Percentiles rank a stretch among this genome's conserved stretches.
Evolutionary conservation across 177 flowering plant species (phyloP).

Genomic region (Vitis hybrid): DNA sequence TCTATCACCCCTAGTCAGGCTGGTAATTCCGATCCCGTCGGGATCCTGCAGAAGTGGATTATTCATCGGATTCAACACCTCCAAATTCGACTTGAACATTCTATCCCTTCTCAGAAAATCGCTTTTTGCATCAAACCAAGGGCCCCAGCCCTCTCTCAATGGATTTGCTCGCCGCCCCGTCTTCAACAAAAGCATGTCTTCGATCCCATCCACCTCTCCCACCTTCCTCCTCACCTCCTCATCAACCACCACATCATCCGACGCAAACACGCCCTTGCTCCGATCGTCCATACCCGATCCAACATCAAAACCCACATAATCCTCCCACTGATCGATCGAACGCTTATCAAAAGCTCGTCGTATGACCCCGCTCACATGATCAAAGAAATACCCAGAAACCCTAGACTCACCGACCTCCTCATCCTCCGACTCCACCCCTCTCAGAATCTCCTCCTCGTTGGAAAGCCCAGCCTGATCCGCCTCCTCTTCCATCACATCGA

Average conservation of each 20-base stretch:
- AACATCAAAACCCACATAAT: constrained; percentile 35
- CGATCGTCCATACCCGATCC: constrained; percentile 29
- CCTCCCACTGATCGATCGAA: constrained; percentile 71
- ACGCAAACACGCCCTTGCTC: constrained; percentile 57
- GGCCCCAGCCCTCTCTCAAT: constrained; percentile 90
- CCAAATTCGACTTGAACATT: constrained; percentile 86
- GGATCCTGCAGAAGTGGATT: constrained; percentile 93
- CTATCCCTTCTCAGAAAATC: constrained; percentile 77
- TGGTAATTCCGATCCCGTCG: constrained; percentile 65
- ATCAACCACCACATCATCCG: constrained; percentile 84
- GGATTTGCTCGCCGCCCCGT: constrained; percentile 36
- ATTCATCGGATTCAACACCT: constrained; percentile 76
- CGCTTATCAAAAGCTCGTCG: constrained; percentile 56
- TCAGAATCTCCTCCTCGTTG: constrained; percentile 29
- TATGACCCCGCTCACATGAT: constrained; percentile 56
- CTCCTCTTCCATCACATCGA: constrained; percentile 50
- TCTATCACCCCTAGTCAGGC: constrained; percentile 77
- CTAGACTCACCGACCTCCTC: constrained; percentile 26
- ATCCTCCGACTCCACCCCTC: constrained; percentile 33
- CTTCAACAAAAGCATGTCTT: constrained; percentile 84
- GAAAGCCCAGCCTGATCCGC: constrained; percentile 19
- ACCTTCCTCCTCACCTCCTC: constrained; percentile 61
- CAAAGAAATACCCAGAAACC: constrained; percentile 56
- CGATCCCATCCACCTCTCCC: constrained; percentile 49
- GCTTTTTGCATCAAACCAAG: constrained; percentile 88